Conservation (phyloP, 129 eudicot genomes). For the Chrysanthemum seticuspe region DNA sequence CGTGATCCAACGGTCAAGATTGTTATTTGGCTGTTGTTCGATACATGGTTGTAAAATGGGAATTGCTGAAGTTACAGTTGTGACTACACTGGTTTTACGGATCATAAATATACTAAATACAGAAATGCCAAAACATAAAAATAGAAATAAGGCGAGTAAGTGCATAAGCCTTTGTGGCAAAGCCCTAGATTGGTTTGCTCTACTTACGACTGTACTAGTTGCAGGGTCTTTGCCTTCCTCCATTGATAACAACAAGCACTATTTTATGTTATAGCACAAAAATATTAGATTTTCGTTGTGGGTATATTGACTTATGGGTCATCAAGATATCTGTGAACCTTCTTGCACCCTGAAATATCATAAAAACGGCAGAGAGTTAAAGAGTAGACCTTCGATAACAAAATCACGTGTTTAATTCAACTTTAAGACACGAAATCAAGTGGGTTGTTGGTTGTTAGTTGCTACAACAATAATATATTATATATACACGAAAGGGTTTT, state of each 20-base stretch:
- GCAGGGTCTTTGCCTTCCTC: conserved; percentile 79
- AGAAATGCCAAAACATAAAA: conserved; percentile 59
- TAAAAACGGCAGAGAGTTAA: conserved; percentile 5
- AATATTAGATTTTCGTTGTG: conserved; percentile 19
- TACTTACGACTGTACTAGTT: conserved; percentile 22
- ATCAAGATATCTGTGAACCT: conserved; percentile 18
- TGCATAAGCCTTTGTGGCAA: conserved; percentile 68
- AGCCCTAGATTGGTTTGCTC: conserved; percentile 73
- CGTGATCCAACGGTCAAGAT: conserved; percentile 59
- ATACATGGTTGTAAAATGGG: conserved; percentile 48
- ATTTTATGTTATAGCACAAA: conserved; percentile 25
- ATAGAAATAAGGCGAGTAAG: conserved; percentile 59
- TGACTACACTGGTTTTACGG: conserved; percentile 50
- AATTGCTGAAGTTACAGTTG: conserved; percentile 35
- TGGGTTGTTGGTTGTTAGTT: no score
- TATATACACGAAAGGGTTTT: no score
- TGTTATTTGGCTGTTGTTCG: conserved; percentile 31
- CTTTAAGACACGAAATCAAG: no score
- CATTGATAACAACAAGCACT: conserved; percentile 35
- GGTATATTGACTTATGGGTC: conserved; percentile 26
- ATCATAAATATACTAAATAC: conserved; percentile 65
- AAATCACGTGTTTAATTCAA: neutral
- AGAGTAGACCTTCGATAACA: conserved; percentile 7
- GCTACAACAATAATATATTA: no score
- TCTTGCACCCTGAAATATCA: conserved; percentile 36